These are phyloP conservation scores for Debaryomyces psychrophilus DNA, from an alignment of 1,139 yeast genomes.

Conservation along the genomic window DNA sequence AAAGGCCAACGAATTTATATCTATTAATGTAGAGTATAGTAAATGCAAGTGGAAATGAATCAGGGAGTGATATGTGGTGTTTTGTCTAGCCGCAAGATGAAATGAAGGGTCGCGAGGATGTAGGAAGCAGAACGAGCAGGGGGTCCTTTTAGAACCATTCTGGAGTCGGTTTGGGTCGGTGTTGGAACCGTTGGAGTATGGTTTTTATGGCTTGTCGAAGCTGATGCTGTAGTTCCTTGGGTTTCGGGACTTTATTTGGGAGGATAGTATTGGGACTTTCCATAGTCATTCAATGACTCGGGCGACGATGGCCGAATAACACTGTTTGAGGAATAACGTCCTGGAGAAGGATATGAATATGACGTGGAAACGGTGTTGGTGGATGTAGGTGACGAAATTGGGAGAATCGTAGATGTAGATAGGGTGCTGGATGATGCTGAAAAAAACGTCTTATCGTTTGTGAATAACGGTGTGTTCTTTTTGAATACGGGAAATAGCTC, in stretches of 20 bases:
- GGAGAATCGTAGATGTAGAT: conserved; percentile 12
- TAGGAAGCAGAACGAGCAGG: neutral
- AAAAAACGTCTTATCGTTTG: conserved; percentile 1
- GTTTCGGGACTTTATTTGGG: neutral
- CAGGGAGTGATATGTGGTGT: neutral
- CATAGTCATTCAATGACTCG: neutral
- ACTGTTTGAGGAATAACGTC: neutral
- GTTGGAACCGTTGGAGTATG: neutral
- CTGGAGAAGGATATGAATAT: conserved; percentile 16
- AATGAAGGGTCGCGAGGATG: neutral
- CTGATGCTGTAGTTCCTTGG: neutral
- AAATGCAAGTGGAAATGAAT: neutral
- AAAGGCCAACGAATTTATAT: neutral
- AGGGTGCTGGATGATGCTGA: conserved; percentile 19
- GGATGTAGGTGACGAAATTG: conserved; percentile 12
- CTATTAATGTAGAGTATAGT: neutral
- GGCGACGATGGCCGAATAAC: neutral
- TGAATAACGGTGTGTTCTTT: neutral
- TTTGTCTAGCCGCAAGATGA: neutral
- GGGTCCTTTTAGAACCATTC: neutral
- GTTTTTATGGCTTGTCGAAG: neutral
- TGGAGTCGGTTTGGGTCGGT: neutral
- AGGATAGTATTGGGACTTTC: neutral
- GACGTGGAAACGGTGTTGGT: conserved; percentile 22
- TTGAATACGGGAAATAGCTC: conserved; percentile 1